Percentiles rank a stretch among this genome's conserved stretches.
phyloP scores from a whole-genome alignment of 2,329 filamentous ascomycete species.

The Cladobotryum protrusum region DNA sequence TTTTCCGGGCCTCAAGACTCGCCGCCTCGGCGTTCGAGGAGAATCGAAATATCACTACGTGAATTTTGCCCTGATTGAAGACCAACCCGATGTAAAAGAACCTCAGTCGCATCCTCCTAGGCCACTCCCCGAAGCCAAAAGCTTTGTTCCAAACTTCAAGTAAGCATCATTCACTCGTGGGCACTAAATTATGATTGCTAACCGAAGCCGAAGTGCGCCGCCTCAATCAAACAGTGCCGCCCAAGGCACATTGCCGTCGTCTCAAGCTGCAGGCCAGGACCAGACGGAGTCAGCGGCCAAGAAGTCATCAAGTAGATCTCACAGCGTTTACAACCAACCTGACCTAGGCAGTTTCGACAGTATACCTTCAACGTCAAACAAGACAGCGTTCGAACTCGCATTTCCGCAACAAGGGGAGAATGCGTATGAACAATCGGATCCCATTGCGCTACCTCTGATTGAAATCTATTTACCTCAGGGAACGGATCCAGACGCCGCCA shows the following conservation, averaged over 20 bases:
- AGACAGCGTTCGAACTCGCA: constrained; percentile 52
- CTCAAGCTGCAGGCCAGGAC: constrained; percentile 20
- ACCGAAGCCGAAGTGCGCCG: constrained; percentile 20
- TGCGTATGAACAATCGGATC: constrained; percentile 52
- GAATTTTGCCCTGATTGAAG: constrained; percentile 56
- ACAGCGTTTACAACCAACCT: constrained; percentile 55
- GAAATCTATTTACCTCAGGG: constrained; percentile 71
- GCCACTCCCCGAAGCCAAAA: constrained; percentile 42
- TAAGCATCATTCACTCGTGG: constrained; percentile 21
- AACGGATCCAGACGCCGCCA: constrained; percentile 81
- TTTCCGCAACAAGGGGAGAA: constrained; percentile 55
- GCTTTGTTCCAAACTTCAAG: constrained; percentile 46
- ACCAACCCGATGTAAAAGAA: constrained; percentile 44
- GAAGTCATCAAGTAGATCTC: constrained; percentile 19
- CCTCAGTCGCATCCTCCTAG: constrained; percentile 40
- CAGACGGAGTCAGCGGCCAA: constrained; percentile 11
- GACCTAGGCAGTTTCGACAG: constrained; percentile 51
- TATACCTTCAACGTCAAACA: constrained; percentile 50
- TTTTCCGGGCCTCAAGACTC: constrained; percentile 89
- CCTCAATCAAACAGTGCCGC: constrained; percentile 21
- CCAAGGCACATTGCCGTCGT: constrained; percentile 23
- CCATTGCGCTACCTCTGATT: constrained; percentile 79
- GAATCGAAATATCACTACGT: constrained; percentile 98
- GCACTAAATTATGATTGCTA: background rate
- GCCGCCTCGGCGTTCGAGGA: constrained; percentile 83